Conservation (phyloP, 805 yeast genomes). For the Metschnikowia noctiluminum region DNA sequence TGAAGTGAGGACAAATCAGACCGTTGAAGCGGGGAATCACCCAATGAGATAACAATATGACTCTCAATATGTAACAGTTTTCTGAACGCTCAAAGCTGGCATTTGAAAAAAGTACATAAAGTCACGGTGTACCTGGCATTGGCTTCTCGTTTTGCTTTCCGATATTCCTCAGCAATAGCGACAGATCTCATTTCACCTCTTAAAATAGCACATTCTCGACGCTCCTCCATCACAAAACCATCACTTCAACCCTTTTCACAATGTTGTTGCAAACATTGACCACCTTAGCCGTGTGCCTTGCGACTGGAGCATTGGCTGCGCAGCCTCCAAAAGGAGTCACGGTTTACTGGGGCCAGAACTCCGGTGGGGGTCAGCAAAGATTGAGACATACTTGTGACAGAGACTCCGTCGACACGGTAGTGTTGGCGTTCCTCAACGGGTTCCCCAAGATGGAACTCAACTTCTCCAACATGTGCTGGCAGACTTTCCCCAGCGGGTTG, state of each 20-base stretch:
- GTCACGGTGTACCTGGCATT: neutral
- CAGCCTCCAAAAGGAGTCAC: constrained; percentile 46
- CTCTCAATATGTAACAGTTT: neutral
- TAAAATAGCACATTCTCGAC: neutral
- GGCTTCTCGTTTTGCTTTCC: neutral
- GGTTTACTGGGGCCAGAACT: constrained; percentile 86
- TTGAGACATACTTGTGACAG: constrained; percentile 57
- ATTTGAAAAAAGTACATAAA: neutral
- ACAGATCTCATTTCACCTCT: too few species aligned
- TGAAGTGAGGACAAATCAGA: neutral
- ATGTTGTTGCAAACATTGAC: constrained; percentile 1
- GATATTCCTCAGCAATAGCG: too few species aligned
- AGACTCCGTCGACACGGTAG: constrained; percentile 64
- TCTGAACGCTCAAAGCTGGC: neutral
- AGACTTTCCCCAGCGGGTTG: constrained; percentile 41
- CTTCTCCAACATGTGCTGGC: constrained; percentile 52
- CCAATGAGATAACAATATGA: neutral
- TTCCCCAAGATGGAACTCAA: constrained; percentile 50
- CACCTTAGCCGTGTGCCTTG: neutral
- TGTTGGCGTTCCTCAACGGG: constrained; percentile 64
- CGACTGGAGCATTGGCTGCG: neutral
- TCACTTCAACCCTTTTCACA: too few species aligned
- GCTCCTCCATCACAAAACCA: too few species aligned
- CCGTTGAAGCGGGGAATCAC: neutral
- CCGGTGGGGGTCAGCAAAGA: constrained; percentile 44